Evolutionary conservation across 768 basidiomycete genomes (phyloP), one percentile per base, ranked within the genome.

Genomic region (Pisolithus sp.): DNA sequence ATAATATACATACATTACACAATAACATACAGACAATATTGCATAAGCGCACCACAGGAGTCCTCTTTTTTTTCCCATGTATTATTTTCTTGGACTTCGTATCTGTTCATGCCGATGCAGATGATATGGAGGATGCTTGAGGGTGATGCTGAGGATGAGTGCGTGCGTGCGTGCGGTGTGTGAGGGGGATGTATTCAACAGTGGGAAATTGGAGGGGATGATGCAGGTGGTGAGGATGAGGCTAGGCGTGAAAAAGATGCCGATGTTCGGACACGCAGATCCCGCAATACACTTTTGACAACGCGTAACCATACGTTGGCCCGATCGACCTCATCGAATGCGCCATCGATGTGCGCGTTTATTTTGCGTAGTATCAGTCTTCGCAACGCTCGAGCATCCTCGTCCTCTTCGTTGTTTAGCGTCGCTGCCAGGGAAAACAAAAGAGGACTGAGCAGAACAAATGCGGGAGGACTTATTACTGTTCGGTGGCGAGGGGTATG

Each of bases 351-450:
- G 44, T 77, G 69, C 52, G 79, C 76, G 37, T 83, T 79, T 49
- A 89, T 77, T 68, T 86, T 87, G 43, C 82, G 77, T 38, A 81
- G 65, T 20, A 88, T 59, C n/a, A 89, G 64, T 17, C 83, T 74
- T 13, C 84, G 82, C 34, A 86, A 70, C 24, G 75, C 73, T 34
- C 78, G 76, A 10, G 74, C 76, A 53, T 88, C 87, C 45, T 86
- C 80, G 50, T 85, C 85, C 55, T 81, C 82, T 36, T 75, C 69
- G 44, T 78, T 77, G 1, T 75, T 75, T 3, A 78, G 57, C 0
- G 79, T 79, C 4, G 71, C 73, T 7, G 77, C 70, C 28, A 80
- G 61, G 3, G 83, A 80, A n/a, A n/a, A 72, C 52, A 34, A 63
- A 55, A 24, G 71, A 70, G n/a, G 72, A 68, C 45, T 70, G 56